Base-by-base conservation (phyloP, 495 filamentous ascomycete genomes). In the Bathelium albidoporum region DNA sequence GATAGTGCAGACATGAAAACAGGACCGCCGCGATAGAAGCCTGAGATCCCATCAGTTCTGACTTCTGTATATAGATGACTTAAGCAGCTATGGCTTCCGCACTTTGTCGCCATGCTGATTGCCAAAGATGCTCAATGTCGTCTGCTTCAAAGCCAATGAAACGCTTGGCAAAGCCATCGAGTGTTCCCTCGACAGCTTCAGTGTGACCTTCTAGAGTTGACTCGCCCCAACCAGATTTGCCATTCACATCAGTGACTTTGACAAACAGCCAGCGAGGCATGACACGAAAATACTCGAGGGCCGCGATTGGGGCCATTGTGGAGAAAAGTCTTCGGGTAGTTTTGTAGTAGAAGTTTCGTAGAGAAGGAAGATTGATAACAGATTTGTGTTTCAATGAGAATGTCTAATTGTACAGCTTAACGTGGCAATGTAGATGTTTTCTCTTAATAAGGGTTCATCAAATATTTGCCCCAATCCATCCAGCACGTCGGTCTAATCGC, bases 81-180 rank as follows among this genome's bases (percentile, higher is more conserved):
- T 7, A 18, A n/a, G 53, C 5, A 39, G 5, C 26, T 29, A 7
- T 43, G 2, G 20, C 18, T 62, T 1, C 36, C 29, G 1, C 28
- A 63, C 52, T 58, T 4, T 83, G 76, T 60, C 88, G 81, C 78
- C 83, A 89, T 26, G 81, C 79, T 31, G 78, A 79, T 70, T 93
- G 89, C 89, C 89, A 91, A 59, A 90, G 84, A 65, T 89, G 84
- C 71, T 92, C 88, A 64, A 93, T 92, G 49, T 92, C 84, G 72
- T 90, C 85, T 39, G 89, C 88, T 70, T 91, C 88, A 68, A 84
- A 82, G 26, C 87, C 88, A 20, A 80, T 69, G 67, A 88, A 86
- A 63, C 84, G 75, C 55, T 79, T 78, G 60, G 79, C 83, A 70
- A 87, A 81, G 26, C 85, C 85, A 74, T 89, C 82, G 7, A 92